Percentiles rank a stretch among this genome's conserved stretches.
Evolutionary conservation across 352 stramenopile species (phyloP).

Genomic region (Phytophthora idaei): DNA sequence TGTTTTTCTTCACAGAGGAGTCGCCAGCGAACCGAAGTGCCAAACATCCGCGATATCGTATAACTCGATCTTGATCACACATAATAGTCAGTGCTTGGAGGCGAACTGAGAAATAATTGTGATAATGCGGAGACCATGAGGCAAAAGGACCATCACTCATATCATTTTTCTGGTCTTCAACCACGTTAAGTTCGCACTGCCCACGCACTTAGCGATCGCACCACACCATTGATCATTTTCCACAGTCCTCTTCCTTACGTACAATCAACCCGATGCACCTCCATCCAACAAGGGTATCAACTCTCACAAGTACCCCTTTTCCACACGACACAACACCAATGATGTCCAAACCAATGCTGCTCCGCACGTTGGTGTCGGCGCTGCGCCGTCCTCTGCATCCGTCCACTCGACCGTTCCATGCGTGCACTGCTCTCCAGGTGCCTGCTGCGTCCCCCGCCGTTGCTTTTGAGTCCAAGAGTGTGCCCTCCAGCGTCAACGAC

Average conservation of each 20-base stretch:
- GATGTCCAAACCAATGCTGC: conserved; percentile 3
- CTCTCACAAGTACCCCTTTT: background rate
- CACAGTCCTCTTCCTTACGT: background rate
- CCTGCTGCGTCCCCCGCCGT: conserved; percentile 2
- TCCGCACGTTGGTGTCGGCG: conserved; percentile 8
- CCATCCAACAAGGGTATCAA: conserved; percentile 5
- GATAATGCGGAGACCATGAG: background rate
- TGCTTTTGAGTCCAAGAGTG: background rate
- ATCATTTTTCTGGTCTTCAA: background rate
- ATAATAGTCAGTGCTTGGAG: conserved; percentile 1
- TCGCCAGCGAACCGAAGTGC: conserved; percentile 32
- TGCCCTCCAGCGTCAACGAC: conserved; percentile 3
- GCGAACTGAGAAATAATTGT: background rate
- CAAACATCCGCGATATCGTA: conserved; percentile 45
- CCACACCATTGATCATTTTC: conserved; percentile 1
- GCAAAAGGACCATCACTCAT: conserved; percentile 23
- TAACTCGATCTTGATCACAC: conserved; percentile 21
- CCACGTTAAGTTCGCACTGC: background rate
- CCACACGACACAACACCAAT: background rate
- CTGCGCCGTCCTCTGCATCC: conserved; percentile 15
- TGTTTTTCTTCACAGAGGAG: conserved; percentile 28
- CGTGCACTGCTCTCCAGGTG: conserved; percentile 6
- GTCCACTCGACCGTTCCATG: conserved; percentile 1
- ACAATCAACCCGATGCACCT: background rate
- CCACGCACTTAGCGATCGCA: background rate